A percentile compares a stretch with the other conserved stretches of the same genome.
phyloP scores from a whole-genome alignment of 2,329 filamentous ascomycete species.

The Colletotrichum sp. region DNA sequence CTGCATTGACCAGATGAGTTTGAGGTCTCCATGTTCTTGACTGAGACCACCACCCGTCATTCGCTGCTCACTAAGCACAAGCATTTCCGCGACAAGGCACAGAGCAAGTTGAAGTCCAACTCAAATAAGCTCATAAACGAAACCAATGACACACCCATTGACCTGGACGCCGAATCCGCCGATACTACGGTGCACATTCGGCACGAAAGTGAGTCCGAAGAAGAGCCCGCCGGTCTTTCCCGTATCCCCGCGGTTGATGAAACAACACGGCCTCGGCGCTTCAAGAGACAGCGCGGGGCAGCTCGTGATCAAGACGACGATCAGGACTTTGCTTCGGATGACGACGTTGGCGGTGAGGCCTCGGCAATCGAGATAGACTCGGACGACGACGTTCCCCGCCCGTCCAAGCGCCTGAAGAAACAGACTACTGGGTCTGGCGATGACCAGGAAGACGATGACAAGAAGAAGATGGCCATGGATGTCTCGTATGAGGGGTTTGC shows the following conservation, averaged over 20 bases:
- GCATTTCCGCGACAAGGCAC: constrained; percentile 66
- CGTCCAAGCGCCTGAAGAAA: constrained; percentile 50
- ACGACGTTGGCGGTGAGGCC: constrained; percentile 32
- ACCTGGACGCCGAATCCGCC: constrained; percentile 49
- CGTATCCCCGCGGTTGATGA: constrained; percentile 56
- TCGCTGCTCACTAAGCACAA: constrained; percentile 88
- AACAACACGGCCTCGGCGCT: constrained; percentile 23
- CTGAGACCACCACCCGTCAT: constrained; percentile 83
- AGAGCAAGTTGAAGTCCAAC: constrained; percentile 63
- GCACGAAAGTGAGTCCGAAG: constrained; percentile 65
- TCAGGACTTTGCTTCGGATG: constrained; percentile 31
- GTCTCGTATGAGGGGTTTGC: constrained; percentile 95
- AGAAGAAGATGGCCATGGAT: constrained; percentile 88
- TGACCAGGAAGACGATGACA: constrained; percentile 64
- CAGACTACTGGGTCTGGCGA: constrained; percentile 34
- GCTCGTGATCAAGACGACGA: constrained; percentile 34
- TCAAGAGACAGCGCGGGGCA: constrained; percentile 29
- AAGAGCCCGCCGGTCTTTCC: constrained; percentile 58
- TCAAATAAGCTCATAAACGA: constrained; percentile 65
- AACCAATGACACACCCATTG: constrained; percentile 57
- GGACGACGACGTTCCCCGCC: constrained; percentile 42
- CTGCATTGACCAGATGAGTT: constrained; percentile 75
- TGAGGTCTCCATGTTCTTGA: constrained; percentile 92
- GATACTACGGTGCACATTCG: constrained; percentile 42
- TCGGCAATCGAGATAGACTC: constrained; percentile 43